Evolutionary conservation across 768 basidiomycete genomes (phyloP).

Genomic region (Cystofilobasidium macerans): DNA sequence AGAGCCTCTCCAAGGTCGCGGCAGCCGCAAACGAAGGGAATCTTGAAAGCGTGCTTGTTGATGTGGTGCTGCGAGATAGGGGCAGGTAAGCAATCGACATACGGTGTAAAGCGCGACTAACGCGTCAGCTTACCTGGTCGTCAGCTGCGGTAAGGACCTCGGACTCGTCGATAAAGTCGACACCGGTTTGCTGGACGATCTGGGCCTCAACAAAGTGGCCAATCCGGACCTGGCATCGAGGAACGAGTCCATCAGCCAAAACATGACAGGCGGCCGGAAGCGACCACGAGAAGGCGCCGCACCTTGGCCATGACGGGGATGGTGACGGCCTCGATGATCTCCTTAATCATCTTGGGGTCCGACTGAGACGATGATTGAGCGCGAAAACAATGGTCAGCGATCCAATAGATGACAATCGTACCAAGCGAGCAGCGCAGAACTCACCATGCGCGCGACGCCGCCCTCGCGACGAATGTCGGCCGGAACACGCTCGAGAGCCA

Average conservation of each 20-base stretch:
- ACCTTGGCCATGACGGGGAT: conserved; percentile 63
- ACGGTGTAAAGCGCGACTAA: conserved; percentile 22
- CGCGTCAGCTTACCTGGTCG: conserved; percentile 41
- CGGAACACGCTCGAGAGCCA: conserved; percentile 85
- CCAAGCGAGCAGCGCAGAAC: conserved; percentile 29
- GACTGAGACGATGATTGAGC: conserved; percentile 47
- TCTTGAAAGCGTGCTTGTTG: conserved; percentile 88
- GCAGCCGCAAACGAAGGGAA: conserved; percentile 92
- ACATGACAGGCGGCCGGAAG: background rate
- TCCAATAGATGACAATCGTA: too few relatives aligned
- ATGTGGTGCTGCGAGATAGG: conserved; percentile 61
- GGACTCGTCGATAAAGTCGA: conserved; percentile 61
- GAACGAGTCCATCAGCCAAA: background rate
- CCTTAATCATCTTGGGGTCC: conserved; percentile 91
- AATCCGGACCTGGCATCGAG: conserved; percentile 63
- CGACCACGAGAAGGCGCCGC: background rate
- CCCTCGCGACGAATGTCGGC: conserved; percentile 86
- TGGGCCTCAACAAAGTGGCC: conserved; percentile 97
- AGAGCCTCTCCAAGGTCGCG: conserved; percentile 80
- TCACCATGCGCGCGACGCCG: conserved; percentile 91
- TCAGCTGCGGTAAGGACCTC: conserved; percentile 88
- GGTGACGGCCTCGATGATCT: conserved; percentile 63
- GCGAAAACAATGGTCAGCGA: background rate
- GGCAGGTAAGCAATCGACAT: background rate
- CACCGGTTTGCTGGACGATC: conserved; percentile 86